A percentile compares a stretch with the other conserved stretches of the same genome.
phyloP scores from a whole-genome alignment of 75 land plant genomes.

The Picea glauca region DNA sequence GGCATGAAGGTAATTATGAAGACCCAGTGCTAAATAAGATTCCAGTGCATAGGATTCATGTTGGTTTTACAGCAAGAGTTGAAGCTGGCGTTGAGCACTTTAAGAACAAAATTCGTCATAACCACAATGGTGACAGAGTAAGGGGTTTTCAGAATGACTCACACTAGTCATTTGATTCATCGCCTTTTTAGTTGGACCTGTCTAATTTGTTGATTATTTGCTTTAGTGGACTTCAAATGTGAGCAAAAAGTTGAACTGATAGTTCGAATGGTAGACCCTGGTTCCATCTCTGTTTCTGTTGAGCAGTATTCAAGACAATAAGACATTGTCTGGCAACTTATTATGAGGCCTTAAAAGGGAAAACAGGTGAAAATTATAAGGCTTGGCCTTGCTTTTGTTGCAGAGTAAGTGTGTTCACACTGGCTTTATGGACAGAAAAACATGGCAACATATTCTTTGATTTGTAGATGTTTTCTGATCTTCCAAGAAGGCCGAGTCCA shows the following conservation, averaged over 20 bases:
- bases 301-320: neutral
- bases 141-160: neutral
- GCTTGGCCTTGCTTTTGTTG: neutral
- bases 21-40: slow-evolving; percentile 59
- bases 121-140: neutral
- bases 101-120: slow-evolving; percentile 7
- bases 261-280: neutral
- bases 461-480: neutral
- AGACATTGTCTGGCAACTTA: neutral
- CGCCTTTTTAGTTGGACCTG: neutral
- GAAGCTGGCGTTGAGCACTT: slow-evolving; percentile 21
- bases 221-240: neutral
- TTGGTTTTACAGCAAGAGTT: slow-evolving; percentile 35
- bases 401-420: neutral
- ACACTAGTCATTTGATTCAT: neutral
- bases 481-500: neutral
- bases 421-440: neutral
- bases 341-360: neutral
- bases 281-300: neutral
- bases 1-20: slow-evolving; percentile 41
- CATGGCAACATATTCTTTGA: neutral
- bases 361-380: neutral
- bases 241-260: neutral
- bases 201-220: neutral
- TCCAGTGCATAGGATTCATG: slow-evolving; percentile 25